Conservation (phyloP, 1,284 basidiomycete genomes). For the Rhodotorula sp. region DNA sequence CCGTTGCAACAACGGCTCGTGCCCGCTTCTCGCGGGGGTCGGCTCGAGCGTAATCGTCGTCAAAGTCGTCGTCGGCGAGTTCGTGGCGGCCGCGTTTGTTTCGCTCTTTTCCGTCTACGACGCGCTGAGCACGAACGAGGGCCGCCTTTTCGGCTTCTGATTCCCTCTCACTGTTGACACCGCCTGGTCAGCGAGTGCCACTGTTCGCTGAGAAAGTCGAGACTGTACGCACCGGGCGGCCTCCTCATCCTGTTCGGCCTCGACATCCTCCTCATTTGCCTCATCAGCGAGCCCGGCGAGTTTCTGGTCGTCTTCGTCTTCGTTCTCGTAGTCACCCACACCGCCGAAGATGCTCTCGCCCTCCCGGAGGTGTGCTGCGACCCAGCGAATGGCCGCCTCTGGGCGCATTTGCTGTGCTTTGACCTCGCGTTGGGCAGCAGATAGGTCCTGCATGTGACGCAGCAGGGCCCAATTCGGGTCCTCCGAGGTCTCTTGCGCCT, state of each 20-base stretch:
- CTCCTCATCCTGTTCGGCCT: conserved; percentile 22
- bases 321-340: conserved; percentile 35
- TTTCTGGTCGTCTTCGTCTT: conserved; percentile 34
- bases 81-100: conserved; percentile 20
- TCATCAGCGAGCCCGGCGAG: conserved; percentile 36
- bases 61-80: conserved; percentile 36
- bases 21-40: conserved; percentile 10
- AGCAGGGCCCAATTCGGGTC: too few species aligned
- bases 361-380: neutral
- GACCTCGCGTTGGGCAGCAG: too few species aligned
- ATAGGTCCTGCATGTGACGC: too few species aligned
- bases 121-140: conserved; percentile 19
- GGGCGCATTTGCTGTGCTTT: too few species aligned
- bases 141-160: conserved; percentile 25
- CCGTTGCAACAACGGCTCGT: conserved; percentile 15
- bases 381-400: too few species aligned
- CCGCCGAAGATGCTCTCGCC: conserved; percentile 9
- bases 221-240: conserved; percentile 22
- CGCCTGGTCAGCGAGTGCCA: too few species aligned
- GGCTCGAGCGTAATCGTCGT: conserved; percentile 30
- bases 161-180: conserved; percentile 15
- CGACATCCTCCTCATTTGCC: conserved; percentile 24
- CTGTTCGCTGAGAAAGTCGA: neutral
- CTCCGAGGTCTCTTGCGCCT: too few species aligned
- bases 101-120: conserved; percentile 38